phyloP scores from a whole-genome alignment of 1,284 basidiomycete genomes.

The Pseudozyma hubeiensis region DNA sequence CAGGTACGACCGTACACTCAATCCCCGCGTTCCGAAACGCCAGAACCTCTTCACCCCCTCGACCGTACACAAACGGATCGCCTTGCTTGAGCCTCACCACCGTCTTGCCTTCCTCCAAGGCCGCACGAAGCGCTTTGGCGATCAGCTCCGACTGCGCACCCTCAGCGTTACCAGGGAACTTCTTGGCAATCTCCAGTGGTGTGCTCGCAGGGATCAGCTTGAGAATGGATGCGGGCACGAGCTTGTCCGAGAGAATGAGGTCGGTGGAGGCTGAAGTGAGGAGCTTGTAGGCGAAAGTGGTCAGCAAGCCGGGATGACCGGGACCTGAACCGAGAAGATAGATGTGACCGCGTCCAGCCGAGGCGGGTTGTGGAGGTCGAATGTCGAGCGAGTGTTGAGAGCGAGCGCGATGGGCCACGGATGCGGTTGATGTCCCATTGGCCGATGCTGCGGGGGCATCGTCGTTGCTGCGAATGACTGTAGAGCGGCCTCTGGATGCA shows the following conservation, averaged over 20 bases:
- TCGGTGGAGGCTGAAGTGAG: constrained; percentile 80
- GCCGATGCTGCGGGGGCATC: neutral
- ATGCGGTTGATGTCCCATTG: neutral
- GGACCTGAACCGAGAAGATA: constrained; percentile 93
- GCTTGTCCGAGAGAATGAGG: constrained; percentile 92
- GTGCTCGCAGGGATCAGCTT: constrained; percentile 80
- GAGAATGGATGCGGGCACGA: constrained; percentile 91
- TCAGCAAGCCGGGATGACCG: constrained; percentile 91
- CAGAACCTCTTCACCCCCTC: constrained; percentile 92
- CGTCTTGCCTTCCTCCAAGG: constrained; percentile 78
- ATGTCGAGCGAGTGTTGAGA: constrained; percentile 58
- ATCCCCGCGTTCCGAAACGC: constrained; percentile 87
- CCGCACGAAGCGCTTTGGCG: constrained; percentile 85
- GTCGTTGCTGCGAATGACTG: constrained; percentile 1
- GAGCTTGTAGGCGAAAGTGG: constrained; percentile 83
- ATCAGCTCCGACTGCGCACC: constrained; percentile 93
- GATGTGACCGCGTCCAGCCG: constrained; percentile 50
- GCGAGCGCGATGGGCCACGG: constrained; percentile 22
- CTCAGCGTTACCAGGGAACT: constrained; percentile 97
- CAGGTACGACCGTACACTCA: constrained; percentile 85
- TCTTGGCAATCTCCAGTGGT: constrained; percentile 82
- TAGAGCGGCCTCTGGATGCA: constrained; percentile 14
- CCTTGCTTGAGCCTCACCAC: constrained; percentile 97
- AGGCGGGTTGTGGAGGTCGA: constrained; percentile 30
- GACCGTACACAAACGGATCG: constrained; percentile 92